Evolutionary conservation across 1,284 basidiomycete genomes (phyloP).

Genomic region (Thecaphora thlaspeos): DNA sequence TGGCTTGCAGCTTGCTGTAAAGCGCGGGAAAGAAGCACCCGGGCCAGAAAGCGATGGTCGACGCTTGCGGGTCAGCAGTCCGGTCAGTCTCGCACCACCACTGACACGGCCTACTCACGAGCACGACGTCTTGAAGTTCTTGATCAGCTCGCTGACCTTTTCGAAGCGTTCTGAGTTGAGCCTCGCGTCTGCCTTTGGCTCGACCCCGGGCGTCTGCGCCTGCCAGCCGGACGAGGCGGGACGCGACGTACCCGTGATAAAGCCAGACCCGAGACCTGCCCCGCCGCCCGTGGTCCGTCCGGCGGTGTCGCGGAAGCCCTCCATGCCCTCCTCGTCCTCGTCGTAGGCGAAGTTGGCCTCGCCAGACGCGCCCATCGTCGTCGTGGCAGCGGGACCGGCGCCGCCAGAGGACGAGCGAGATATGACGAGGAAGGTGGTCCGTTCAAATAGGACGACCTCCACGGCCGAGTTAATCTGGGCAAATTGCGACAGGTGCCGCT

Average conservation of each 20-base stretch:
- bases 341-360: constrained; percentile 9
- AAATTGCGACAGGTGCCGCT: constrained; percentile 79
- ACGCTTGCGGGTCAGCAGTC: too few species aligned
- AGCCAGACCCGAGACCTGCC: constrained; percentile 13
- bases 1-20: constrained; percentile 32
- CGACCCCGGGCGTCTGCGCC: too few species aligned
- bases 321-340: constrained; percentile 22
- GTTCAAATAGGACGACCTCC: constrained; percentile 94
- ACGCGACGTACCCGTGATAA: constrained; percentile 7
- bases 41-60: too few species aligned
- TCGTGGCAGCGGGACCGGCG: background rate
- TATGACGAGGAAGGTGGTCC: constrained; percentile 95
- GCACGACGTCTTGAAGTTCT: constrained; percentile 88
- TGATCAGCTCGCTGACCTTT: constrained; percentile 91
- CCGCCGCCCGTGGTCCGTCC: constrained; percentile 7
- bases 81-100: too few species aligned
- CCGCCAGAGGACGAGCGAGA: constrained; percentile 46
- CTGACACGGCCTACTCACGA: too few species aligned
- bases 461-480: constrained; percentile 81
- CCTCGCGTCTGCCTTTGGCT: constrained; percentile 25
- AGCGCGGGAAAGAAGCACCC: background rate
- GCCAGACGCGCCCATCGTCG: background rate
- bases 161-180: constrained; percentile 84
- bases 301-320: constrained; percentile 30
- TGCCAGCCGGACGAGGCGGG: too few species aligned